phyloP scores from a whole-genome alignment of 2,329 filamentous ascomycete species.

The Diaporthe longicolla region DNA sequence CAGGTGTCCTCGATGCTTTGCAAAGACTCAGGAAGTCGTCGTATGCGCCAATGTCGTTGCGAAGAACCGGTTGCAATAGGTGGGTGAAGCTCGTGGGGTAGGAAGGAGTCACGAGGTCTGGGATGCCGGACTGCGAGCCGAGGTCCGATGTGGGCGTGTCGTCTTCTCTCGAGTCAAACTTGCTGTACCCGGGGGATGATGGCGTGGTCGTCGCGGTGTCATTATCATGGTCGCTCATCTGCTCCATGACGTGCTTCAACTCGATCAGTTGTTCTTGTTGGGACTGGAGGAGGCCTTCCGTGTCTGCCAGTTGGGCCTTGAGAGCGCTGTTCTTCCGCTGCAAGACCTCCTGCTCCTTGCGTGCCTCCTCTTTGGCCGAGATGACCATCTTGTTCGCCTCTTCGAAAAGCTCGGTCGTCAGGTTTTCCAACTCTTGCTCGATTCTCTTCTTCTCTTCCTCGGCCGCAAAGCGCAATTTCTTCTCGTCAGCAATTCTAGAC shows the following conservation, averaged over 20 bases:
- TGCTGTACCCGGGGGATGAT: conserved; percentile 83
- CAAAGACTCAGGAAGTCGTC: conserved; percentile 88
- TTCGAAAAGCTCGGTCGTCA: conserved; percentile 95
- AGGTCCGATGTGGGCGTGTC: conserved; percentile 56
- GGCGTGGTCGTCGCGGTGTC: conserved; percentile 80
- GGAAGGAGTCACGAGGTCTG: conserved; percentile 65
- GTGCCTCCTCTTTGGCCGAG: conserved; percentile 88
- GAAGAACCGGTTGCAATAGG: conserved; percentile 84
- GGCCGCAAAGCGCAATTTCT: conserved; percentile 71
- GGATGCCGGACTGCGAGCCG: conserved; percentile 54
- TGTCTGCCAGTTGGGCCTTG: conserved; percentile 86
- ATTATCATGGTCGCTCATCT: conserved; percentile 84
- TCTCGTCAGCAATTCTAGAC: conserved; percentile 74
- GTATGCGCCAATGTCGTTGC: conserved; percentile 84
- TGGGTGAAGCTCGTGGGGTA: conserved; percentile 83
- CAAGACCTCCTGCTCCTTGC: conserved; percentile 84
- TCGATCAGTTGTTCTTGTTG: conserved; percentile 95
- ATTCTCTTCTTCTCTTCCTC: conserved; percentile 90
- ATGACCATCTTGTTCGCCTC: conserved; percentile 99
- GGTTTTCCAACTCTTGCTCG: conserved; percentile 89
- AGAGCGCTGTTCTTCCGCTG: conserved; percentile 91
- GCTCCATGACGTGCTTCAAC: conserved; percentile 92
- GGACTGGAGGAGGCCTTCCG: conserved; percentile 85
- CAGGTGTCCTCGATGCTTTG: conserved; percentile 73
- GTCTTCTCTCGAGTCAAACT: conserved; percentile 72